Base-by-base conservation (phyloP, 1,284 basidiomycete genomes). In the Termitomyces sp. region DNA sequence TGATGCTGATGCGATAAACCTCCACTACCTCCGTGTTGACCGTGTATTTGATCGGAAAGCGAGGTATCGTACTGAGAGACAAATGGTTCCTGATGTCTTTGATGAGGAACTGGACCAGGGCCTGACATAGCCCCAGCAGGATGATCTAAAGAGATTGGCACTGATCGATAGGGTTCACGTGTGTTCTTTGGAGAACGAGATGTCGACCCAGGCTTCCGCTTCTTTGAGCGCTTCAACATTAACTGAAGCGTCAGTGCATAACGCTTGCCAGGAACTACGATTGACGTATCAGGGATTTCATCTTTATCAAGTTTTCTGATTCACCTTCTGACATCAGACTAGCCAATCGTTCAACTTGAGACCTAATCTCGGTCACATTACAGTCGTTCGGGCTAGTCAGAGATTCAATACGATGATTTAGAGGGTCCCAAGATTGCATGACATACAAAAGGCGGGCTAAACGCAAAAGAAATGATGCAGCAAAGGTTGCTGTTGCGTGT, bases 401-500 rank as follows among this genome's bases (percentile, higher is more conserved):
- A 47, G 44, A 19, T 46, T 54, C 38, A 62, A 56, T 47, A 53
- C 30, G 13, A 46, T 10, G 43, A 19, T 47, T 30, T 21, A 12
- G 1, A 21, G 42, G 48, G 46, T 28, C n/a, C n/a, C 36, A 54
- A 52, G 34, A 10, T 6, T 19, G 3, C 4, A 71, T 8, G 7
- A 72, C 88, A 71, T 66, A 92, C 89, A 96, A 94, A 30, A 96
- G 75, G 12, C 93, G 83, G 40, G 85, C 84, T 41, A 96, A 77
- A 45, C 94, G 87, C 55, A 97, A 78, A 55, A 96, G 73, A 69
- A 96, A 90, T 3, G 92, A 91, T 13, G 92, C 93, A 19, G 90
- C 84, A 70, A 97, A 97, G 0, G 93, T 94, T 2, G 94, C 94
- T 38, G 92, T 92, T 45, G 90, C 91, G 67, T 96, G 92, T 7